Base-by-base conservation (phyloP, 768 basidiomycete species). In the Tylopilus rubrobrunneus region DNA sequence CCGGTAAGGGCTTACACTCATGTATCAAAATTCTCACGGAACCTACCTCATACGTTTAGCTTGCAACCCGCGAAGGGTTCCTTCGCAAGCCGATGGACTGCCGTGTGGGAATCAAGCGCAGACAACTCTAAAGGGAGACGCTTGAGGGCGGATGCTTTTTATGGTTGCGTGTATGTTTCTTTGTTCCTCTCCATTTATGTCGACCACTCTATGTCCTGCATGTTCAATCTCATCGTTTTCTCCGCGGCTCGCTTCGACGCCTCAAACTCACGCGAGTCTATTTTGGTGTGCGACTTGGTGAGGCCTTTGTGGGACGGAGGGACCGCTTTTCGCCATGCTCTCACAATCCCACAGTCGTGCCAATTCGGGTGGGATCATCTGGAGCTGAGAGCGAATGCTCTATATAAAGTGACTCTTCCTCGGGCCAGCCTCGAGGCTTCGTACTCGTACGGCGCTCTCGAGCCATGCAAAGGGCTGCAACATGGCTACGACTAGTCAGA, bases 31-130 rank as follows among this genome's bases (percentile, higher is more conserved):
- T 58, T 62, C 51, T 33, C 55, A 47, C 34, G 40, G 48, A 7
- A n/a, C 23, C 34, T 44, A 55, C 28, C 33, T 37, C 48, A 41
- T 48, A 11, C 61, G 42, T 31, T 48, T 17, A 91, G 85, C 72
- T 94, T 50, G 76, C 81, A 36, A 91, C 86, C 1, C 74, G 82
- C 15, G 92, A 96, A 72, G 93, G 93, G 3, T 95, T 96, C 74
- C 73, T 95, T 56, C 76, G 92, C 60, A 95, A 94, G 74, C 92
- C 92, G 0, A 69, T 88, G 29, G 74, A 71, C 19, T 92, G 90
- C 63, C 73, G 67, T 49, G 84, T 93, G 42, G 89, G 90, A 23
- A 79, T 93, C 62, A 83, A 77, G 67, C 79, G 84, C 44, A 77
- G 89, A 52, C 78, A 82, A 51, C 39, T 56, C 53, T 71, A 49